A percentile compares a stretch with the other conserved stretches of the same genome.
These are phyloP conservation scores for Barbarea vulgaris DNA, from an alignment of 345 rosid genomes.

Conservation along the genomic window DNA sequence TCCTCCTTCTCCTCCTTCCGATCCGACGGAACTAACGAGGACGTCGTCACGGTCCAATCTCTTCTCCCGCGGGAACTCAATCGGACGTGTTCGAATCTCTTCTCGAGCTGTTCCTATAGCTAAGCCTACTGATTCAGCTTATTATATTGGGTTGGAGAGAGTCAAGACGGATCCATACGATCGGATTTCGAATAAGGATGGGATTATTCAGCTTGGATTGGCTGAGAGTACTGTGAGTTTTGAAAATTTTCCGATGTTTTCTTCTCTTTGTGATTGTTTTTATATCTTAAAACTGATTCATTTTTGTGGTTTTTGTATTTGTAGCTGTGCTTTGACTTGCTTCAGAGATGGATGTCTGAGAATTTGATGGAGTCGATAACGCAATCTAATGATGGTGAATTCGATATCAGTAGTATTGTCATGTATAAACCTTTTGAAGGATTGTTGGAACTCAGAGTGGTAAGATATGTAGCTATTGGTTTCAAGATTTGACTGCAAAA, in stretches of 20 bases:
- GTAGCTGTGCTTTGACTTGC: slow-evolving; percentile 89
- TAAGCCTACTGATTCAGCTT: slow-evolving; percentile 63
- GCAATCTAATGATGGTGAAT: slow-evolving; percentile 47
- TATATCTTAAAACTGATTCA: background rate
- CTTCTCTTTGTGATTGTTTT: background rate
- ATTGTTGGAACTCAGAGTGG: slow-evolving; percentile 76
- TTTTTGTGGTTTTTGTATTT: slow-evolving; percentile 5
- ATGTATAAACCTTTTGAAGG: slow-evolving; percentile 79
- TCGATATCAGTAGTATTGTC: slow-evolving; percentile 66
- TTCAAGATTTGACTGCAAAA: background rate
- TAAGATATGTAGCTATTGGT: slow-evolving; percentile 32
- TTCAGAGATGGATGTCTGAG: slow-evolving; percentile 75
- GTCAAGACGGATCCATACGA: slow-evolving; percentile 62
- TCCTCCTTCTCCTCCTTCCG: slow-evolving; percentile 54
- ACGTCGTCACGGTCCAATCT: slow-evolving; percentile 59
- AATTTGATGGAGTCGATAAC: slow-evolving; percentile 51
- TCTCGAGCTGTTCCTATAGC: slow-evolving; percentile 59
- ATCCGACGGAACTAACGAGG: slow-evolving; percentile 54
- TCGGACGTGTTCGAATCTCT: slow-evolving; percentile 63
- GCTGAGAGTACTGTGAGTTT: slow-evolving; percentile 72
- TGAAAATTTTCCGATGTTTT: background rate
- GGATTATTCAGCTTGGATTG: slow-evolving; percentile 85
- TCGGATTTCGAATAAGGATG: slow-evolving; percentile 52
- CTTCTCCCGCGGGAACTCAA: slow-evolving; percentile 51
- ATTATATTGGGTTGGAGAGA: slow-evolving; percentile 70